These are phyloP conservation scores for Bonia amplexicaulis DNA, from an alignment of 176 grass and related monocot genomes.

Conservation along the genomic window DNA sequence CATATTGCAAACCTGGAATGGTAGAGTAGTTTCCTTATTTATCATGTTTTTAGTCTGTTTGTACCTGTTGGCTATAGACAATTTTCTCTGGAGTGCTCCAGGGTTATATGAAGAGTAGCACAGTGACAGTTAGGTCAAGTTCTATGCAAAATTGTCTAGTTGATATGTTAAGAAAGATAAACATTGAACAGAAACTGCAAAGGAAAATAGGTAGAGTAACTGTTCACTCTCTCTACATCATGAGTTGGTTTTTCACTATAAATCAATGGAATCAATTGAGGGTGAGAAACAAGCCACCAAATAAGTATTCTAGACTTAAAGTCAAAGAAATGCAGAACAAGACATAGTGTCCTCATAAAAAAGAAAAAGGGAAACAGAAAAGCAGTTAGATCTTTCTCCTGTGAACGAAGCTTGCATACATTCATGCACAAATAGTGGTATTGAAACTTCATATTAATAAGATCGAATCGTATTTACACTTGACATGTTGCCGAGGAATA, in stretches of 20 bases:
- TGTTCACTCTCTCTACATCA: neutral
- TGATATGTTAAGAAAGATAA: neutral
- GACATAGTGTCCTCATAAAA: neutral
- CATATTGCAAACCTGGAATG: neutral
- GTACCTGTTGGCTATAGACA: neutral
- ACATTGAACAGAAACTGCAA: neutral
- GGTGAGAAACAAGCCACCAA: neutral
- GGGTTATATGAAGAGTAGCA: neutral
- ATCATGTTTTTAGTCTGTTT: neutral
- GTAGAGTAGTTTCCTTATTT: neutral
- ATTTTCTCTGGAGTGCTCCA: conserved; percentile 2
- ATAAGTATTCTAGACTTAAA: conserved; percentile 8
- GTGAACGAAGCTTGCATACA: neutral
- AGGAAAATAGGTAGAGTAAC: neutral
- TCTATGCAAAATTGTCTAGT: neutral
- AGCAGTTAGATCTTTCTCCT: neutral
- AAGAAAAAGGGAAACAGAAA: neutral
- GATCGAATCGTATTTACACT: conserved; percentile 39
- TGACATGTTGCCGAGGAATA: conserved; percentile 6
- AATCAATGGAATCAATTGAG: neutral
- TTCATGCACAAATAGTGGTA: neutral
- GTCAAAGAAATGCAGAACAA: neutral
- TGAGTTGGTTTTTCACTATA: neutral
- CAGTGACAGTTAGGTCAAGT: neutral
- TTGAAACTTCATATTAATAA: conserved; percentile 11